Percentiles rank a stretch among this genome's conserved stretches.
Evolutionary conservation across 75 land plant genomes (phyloP).

Genomic region (Pinus tabuliformis): DNA sequence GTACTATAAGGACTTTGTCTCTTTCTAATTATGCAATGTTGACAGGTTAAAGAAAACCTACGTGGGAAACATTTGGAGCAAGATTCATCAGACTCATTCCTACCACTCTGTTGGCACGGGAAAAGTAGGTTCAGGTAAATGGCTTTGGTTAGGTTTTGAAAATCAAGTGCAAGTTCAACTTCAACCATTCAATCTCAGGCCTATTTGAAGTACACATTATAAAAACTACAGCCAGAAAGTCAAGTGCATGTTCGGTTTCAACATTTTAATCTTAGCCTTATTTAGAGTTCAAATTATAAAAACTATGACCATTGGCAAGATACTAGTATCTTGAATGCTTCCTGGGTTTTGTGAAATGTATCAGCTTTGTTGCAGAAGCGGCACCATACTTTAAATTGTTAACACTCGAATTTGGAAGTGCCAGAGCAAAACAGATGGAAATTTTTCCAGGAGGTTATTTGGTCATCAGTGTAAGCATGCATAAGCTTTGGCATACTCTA

Average conservation of each 20-base stretch:
- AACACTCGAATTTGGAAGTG: conserved; percentile 43
- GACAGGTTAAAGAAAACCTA: conserved; percentile 50
- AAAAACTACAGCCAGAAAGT: too few species aligned
- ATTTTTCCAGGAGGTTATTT: conserved; percentile 70
- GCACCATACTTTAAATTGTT: conserved; percentile 48
- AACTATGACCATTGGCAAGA: neutral
- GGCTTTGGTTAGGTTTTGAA: too few species aligned
- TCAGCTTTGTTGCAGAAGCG: conserved; percentile 45
- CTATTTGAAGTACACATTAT: too few species aligned
- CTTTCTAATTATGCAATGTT: neutral
- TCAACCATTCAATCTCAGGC: too few species aligned
- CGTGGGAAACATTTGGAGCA: conserved; percentile 30
- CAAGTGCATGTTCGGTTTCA: too few species aligned
- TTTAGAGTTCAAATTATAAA: too few species aligned
- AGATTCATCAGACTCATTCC: conserved; percentile 47
- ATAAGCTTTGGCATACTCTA: neutral
- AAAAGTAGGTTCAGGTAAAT: conserved; percentile 31
- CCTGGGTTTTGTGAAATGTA: neutral
- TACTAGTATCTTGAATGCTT: neutral
- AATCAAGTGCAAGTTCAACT: too few species aligned
- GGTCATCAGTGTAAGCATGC: conserved; percentile 61
- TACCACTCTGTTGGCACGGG: conserved; percentile 80
- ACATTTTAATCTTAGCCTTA: too few species aligned
- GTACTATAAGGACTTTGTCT: too few species aligned
- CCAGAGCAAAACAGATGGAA: conserved; percentile 23